Conservation (phyloP, 345 rosid genomes). For the Carallia brachiata region DNA sequence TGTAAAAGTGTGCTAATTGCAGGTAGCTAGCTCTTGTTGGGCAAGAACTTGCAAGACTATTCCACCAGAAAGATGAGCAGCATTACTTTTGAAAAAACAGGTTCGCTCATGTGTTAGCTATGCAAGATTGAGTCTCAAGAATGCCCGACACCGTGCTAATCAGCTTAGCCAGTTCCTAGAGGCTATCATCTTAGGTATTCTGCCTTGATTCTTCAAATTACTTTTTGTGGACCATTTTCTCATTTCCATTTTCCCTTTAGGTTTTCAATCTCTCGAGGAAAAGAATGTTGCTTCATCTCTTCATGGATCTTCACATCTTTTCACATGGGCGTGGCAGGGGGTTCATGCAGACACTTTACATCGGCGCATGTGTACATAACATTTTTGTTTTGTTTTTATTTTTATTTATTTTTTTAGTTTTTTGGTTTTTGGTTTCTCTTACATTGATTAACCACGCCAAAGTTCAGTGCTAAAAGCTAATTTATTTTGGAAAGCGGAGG, state of each 20-base stretch:
- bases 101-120: background rate
- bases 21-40: conserved; percentile 75
- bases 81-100: background rate
- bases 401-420: too few relatives aligned
- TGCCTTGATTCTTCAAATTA: background rate
- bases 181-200: conserved; percentile 15
- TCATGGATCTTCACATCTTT: conserved; percentile 2
- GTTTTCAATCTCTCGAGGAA: conserved; percentile 7
- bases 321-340: conserved; percentile 8
- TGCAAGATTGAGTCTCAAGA: background rate
- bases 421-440: background rate
- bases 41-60: conserved; percentile 49
- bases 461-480: too few relatives aligned
- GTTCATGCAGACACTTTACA: conserved; percentile 3
- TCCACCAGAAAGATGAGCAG: conserved; percentile 38
- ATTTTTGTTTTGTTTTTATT: background rate
- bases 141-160: conserved; percentile 4
- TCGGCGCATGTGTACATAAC: conserved; percentile 20
- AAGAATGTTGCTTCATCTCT: conserved; percentile 5
- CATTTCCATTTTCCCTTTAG: conserved; percentile 3
- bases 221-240: background rate
- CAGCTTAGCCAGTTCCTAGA: conserved; percentile 8
- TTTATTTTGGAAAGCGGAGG: background rate
- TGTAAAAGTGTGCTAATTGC: conserved; percentile 1
- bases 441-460: background rate